Evolutionary conservation across 106 monocot genomes (phyloP).

Genomic region (Phalaenopsis equestris): DNA sequence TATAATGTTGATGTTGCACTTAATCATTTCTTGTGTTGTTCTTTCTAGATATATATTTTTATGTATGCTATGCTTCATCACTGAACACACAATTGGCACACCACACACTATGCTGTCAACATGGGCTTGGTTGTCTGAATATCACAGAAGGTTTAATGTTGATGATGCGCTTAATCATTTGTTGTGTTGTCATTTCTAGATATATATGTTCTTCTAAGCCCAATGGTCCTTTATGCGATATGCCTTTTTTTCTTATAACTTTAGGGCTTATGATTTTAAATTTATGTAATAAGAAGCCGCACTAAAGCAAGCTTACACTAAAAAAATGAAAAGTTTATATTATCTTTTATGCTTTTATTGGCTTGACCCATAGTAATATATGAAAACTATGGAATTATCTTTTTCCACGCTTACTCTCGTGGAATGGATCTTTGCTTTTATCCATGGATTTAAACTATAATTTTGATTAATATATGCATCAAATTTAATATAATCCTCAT

Average conservation of each 20-base stretch:
- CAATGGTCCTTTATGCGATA: background rate
- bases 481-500: too few relatives aligned
- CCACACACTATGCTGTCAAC: too few relatives aligned
- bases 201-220: background rate
- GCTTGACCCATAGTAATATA: background rate
- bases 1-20: too few relatives aligned
- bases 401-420: background rate
- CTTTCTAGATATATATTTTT: background rate
- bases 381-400: background rate
- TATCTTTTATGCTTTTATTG: background rate
- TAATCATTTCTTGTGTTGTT: background rate
- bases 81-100: too few relatives aligned
- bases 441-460: too few relatives aligned
- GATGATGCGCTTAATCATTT: too few relatives aligned
- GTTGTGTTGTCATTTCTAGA: background rate
- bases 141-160: too few relatives aligned
- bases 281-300: background rate
- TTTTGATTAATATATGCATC: too few relatives aligned
- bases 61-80: too few relatives aligned
- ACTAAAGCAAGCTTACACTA: background rate
- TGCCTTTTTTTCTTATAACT: background rate
- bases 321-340: background rate
- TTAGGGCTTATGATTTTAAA: background rate
- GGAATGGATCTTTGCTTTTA: background rate
- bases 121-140: too few relatives aligned